phyloP scores from a whole-genome alignment of 208 protist genomes.

The Trypanosoma scelopori region DNA sequence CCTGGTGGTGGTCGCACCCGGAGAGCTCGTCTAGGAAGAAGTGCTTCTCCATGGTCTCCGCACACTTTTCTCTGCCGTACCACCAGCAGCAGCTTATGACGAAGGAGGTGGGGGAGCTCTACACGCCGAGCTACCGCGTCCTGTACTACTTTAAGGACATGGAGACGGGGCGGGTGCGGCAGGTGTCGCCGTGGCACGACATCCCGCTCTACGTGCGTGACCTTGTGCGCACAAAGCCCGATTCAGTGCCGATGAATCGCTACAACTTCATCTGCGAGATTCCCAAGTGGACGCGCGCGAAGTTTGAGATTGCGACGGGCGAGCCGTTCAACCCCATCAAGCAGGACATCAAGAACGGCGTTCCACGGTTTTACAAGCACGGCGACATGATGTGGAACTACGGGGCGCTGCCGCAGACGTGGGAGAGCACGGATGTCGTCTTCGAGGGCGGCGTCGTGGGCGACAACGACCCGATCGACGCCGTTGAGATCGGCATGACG shows the following conservation, averaged over 20 bases:
- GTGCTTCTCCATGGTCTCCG: conserved; percentile 83
- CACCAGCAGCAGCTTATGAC: conserved; percentile 90
- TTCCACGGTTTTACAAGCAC: conserved; percentile 96
- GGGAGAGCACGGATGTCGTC: conserved; percentile 92
- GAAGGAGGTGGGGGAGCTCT: conserved; percentile 78
- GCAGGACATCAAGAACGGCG: conserved; percentile 95
- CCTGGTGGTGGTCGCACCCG: conserved; percentile 73
- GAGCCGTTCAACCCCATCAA: conserved; percentile 96
- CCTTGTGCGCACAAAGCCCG: conserved; percentile 85
- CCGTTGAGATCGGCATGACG: conserved; percentile 87
- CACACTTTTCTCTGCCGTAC: conserved; percentile 87
- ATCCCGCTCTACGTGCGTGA: conserved; percentile 87
- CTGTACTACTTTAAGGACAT: conserved; percentile 89
- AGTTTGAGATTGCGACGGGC: conserved; percentile 96
- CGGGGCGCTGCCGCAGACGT: conserved; percentile 95
- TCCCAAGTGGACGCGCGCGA: conserved; percentile 93
- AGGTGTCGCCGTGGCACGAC: conserved; percentile 93
- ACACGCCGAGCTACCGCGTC: conserved; percentile 92
- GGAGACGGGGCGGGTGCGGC: conserved; percentile 65
- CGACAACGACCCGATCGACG: conserved; percentile 93
- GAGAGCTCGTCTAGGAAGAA: conserved; percentile 44
- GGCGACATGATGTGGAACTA: conserved; percentile 97
- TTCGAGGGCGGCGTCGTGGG: conserved; percentile 82
- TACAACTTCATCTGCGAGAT: conserved; percentile 95
- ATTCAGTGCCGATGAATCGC: conserved; percentile 76